These are phyloP conservation scores for Echinochloa phyllopogon DNA, from an alignment of 176 grass and related monocot genomes.

Conservation along the genomic window DNA sequence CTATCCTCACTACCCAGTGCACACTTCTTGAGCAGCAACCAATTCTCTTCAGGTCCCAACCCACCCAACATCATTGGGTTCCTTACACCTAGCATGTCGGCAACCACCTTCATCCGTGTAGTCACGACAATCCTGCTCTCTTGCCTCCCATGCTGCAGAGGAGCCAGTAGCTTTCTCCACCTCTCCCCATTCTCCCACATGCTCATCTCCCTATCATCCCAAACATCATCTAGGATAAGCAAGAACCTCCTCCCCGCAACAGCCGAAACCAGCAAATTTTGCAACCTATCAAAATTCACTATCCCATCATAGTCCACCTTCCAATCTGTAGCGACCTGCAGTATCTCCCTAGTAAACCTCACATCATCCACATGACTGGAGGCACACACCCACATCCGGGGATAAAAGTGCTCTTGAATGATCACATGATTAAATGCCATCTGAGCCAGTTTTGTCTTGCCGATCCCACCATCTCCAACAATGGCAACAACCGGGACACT, in stretches of 20 bases:
- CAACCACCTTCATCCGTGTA: slow-evolving; percentile 46
- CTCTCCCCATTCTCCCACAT: neutral
- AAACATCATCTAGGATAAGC: slow-evolving; percentile 63
- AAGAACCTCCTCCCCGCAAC: slow-evolving; percentile 48
- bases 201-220: slow-evolving; percentile 32
- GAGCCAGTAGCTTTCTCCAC: slow-evolving; percentile 43
- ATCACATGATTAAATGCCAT: slow-evolving; percentile 32
- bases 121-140: slow-evolving; percentile 56
- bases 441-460: slow-evolving; percentile 58
- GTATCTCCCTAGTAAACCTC: slow-evolving; percentile 46
- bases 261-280: slow-evolving; percentile 18
- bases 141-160: slow-evolving; percentile 28
- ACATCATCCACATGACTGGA: slow-evolving; percentile 22
- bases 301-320: slow-evolving; percentile 6
- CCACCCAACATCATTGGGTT: slow-evolving; percentile 41
- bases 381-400: slow-evolving; percentile 50
- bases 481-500: slow-evolving; percentile 43
- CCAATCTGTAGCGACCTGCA: slow-evolving; percentile 24
- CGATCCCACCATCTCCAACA: slow-evolving; percentile 51
- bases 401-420: slow-evolving; percentile 28
- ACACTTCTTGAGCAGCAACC: slow-evolving; percentile 49
- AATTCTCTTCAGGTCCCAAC: slow-evolving; percentile 39
- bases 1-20: slow-evolving; percentile 37
- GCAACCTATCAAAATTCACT: slow-evolving; percentile 32
- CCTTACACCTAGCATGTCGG: slow-evolving; percentile 48